Base-by-base conservation (phyloP, 225 moss, liverwort and hornwort species). In the Ulota crispa region DNA sequence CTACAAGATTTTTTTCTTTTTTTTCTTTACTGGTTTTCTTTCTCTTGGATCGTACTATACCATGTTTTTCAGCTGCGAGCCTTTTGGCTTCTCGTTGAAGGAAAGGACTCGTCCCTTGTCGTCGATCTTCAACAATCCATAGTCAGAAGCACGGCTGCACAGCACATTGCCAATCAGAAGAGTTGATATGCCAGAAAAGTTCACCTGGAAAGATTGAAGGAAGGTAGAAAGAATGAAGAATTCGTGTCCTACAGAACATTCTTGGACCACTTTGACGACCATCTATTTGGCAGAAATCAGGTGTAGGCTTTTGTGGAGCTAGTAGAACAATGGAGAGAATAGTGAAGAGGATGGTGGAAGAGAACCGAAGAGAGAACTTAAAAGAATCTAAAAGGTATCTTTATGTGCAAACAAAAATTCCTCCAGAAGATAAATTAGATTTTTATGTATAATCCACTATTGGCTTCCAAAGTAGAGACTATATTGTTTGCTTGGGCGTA, bases 111-210 rank as follows among this genome's bases (percentile, higher is more conserved):
- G 91, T 13, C 99, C 96, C 82, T 81, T 73, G 14, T 93, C 91
- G 68, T 99, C 93, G 28, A 99, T 96, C 79, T 99, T 99, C 99
- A 99, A 96, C 30, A 99, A 86, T 2, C 99, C 99, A 45, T 84
- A 99, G 64, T 94, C 99, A 8, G 99, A 92, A 62, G 99, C 96
- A 73, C 96, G 99, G 72, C 96, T 99, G 92, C 82, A 81, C 57
- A 64, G 37, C 12, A 70, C 30, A 64, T 34, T 56, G 53, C 32
- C 64, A 81, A 63, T 20, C 64, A 15, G 8, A 72, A 5, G 27
- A 63, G 36, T 68, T 42, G 57, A 39, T 50, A 50, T 27, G n/a
- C 23, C 30, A 27, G n/a, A n/a, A 6, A 31, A 32, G 52, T 32
- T 11, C 6, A 20, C 57, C 50, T 50, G 50, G 50, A 47, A 52